Conservation (phyloP, 768 basidiomycete genomes). For the Leccinum incarnatum region DNA sequence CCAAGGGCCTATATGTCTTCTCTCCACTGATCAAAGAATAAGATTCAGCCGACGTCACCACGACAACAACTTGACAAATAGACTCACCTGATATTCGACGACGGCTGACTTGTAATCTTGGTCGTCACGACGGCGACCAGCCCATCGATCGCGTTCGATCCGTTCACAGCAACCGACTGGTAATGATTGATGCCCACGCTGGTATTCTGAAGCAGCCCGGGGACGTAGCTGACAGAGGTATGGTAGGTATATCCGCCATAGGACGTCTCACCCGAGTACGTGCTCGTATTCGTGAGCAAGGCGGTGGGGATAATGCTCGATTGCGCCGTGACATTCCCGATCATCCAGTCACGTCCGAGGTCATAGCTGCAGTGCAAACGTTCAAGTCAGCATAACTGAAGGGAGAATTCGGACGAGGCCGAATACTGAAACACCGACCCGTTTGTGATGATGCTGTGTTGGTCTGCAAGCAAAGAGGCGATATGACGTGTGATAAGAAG, state of each 20-base stretch:
- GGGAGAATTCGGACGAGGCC: background rate
- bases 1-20: conserved; percentile 8
- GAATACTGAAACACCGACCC: conserved; percentile 42
- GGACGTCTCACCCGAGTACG: conserved; percentile 62
- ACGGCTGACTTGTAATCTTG: conserved; percentile 48
- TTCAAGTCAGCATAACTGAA: background rate
- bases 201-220: conserved; percentile 68
- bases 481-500: background rate
- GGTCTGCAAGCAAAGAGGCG: conserved; percentile 31
- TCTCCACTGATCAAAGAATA: background rate
- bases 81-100: conserved; percentile 24
- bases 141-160: conserved; percentile 74
- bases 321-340: conserved; percentile 73
- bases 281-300: conserved; percentile 44
- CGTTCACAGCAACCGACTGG: conserved; percentile 45
- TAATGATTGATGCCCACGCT: conserved; percentile 72
- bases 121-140: conserved; percentile 78
- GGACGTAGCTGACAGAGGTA: conserved; percentile 63
- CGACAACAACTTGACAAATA: background rate
- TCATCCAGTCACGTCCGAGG: conserved; percentile 79
- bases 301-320: conserved; percentile 26
- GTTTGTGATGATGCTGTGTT: conserved; percentile 70
- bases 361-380: conserved; percentile 51
- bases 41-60: conserved; percentile 1
- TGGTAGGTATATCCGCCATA: conserved; percentile 70